Percentiles rank a stretch among this genome's conserved stretches.
Conservation (phyloP, 345 rosid species). For the Salix arbutifolia region DNA sequence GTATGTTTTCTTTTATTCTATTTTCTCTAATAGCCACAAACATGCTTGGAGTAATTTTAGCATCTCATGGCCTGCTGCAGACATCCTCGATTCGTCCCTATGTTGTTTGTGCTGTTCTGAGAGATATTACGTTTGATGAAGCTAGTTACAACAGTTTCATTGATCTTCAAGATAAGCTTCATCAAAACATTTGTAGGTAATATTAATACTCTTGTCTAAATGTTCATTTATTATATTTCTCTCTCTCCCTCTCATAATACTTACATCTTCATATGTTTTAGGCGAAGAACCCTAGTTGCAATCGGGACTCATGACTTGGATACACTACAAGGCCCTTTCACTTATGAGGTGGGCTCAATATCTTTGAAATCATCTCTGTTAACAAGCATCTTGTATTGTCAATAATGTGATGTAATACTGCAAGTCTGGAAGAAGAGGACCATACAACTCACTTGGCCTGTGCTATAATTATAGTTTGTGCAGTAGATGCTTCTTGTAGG, state of each 20-base stretch:
- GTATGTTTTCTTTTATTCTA: conserved; percentile 26
- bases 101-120: conserved; percentile 83
- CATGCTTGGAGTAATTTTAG: background rate
- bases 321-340: conserved; percentile 78
- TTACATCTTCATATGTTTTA: conserved; percentile 21
- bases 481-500: background rate
- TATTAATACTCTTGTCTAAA: background rate
- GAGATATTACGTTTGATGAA: conserved; percentile 77
- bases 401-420: background rate
- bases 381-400: background rate
- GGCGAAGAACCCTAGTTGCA: conserved; percentile 83
- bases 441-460: background rate
- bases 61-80: conserved; percentile 27
- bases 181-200: conserved; percentile 92
- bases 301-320: conserved; percentile 99
- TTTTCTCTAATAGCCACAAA: background rate
- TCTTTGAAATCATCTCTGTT: background rate
- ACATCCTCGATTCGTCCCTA: conserved; percentile 63
- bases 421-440: background rate
- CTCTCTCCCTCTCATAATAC: background rate
- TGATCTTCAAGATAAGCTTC: conserved; percentile 95
- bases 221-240: background rate
- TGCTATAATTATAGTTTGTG: background rate
- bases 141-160: conserved; percentile 90
- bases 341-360: conserved; percentile 66